These are phyloP conservation scores for Maudiozyma barnettii DNA, from an alignment of 805 yeast genomes.

Conservation along the genomic window DNA sequence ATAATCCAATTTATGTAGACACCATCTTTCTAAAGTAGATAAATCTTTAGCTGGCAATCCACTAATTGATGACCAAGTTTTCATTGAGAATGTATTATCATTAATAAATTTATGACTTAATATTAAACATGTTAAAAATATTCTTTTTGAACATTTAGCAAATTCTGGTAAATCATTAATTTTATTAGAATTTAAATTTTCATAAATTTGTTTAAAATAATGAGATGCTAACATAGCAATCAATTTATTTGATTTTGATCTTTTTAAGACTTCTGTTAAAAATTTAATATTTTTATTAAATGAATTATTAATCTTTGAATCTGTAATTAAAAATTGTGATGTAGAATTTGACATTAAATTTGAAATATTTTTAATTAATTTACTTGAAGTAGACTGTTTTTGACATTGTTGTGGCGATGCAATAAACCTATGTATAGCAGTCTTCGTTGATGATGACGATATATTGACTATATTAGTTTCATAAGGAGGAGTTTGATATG, in stretches of 20 bases:
- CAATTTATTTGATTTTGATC: constrained; percentile 18
- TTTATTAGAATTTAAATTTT: neutral
- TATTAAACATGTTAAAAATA: constrained; percentile 17
- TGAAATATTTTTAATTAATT: constrained; percentile 7
- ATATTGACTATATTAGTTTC: too few species aligned
- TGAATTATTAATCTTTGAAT: constrained; percentile 14
- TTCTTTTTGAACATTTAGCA: constrained; percentile 20
- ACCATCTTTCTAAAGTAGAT: constrained; percentile 22
- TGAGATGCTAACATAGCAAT: constrained; percentile 12
- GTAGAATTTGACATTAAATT: constrained; percentile 12
- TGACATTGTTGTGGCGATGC: neutral
- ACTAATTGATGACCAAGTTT: constrained; percentile 20
- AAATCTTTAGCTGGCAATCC: constrained; percentile 15
- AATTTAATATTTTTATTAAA: constrained; percentile 8
- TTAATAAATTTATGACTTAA: constrained; percentile 20
- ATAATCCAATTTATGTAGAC: constrained; percentile 15
- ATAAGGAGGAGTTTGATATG: constrained; percentile 15
- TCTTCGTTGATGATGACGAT: too few species aligned
- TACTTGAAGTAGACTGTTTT: neutral
- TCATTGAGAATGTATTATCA: constrained; percentile 22
- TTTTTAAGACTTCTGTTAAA: constrained; percentile 16
- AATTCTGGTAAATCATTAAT: constrained; percentile 12
- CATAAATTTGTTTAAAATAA: constrained; percentile 11
- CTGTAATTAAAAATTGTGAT: constrained; percentile 3
- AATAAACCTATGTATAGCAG: neutral